Conservation (phyloP, 345 rosid species). For the Turritis glabra region DNA sequence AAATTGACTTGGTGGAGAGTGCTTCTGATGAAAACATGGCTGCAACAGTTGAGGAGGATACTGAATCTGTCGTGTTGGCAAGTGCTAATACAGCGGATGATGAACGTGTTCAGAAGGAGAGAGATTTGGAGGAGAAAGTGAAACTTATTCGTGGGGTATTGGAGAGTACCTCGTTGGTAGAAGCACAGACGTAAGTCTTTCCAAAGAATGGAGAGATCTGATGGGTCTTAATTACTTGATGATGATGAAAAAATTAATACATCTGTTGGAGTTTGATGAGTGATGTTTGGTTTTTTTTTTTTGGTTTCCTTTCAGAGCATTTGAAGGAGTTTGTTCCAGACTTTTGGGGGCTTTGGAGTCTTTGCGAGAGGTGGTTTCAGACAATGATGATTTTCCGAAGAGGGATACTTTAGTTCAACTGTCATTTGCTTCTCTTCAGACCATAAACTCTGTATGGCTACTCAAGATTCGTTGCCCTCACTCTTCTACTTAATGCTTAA, state of each 20-base stretch:
- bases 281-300: constrained; percentile 14
- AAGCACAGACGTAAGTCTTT: constrained; percentile 74
- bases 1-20: constrained; percentile 83
- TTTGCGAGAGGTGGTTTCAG: constrained; percentile 50
- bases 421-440: constrained; percentile 56
- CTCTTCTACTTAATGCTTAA: neutral
- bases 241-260: constrained; percentile 17
- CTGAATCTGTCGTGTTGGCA: constrained; percentile 20
- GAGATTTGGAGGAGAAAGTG: constrained; percentile 46
- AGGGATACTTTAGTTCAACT: constrained; percentile 54
- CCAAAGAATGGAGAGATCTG: neutral
- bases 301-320: constrained; percentile 57
- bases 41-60: neutral
- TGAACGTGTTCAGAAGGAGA: constrained; percentile 38
- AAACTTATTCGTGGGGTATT: constrained; percentile 54
- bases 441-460: constrained; percentile 62
- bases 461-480: neutral
- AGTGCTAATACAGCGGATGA: constrained; percentile 10
- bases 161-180: constrained; percentile 53
- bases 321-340: constrained; percentile 59
- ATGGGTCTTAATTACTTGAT: constrained; percentile 11
- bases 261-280: constrained; percentile 13
- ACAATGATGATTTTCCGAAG: constrained; percentile 37
- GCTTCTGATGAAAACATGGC: constrained; percentile 32
- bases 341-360: constrained; percentile 64